Evolutionary conservation across 306 rosid genomes (phyloP).

Genomic region (Ziziphus jujuba): DNA sequence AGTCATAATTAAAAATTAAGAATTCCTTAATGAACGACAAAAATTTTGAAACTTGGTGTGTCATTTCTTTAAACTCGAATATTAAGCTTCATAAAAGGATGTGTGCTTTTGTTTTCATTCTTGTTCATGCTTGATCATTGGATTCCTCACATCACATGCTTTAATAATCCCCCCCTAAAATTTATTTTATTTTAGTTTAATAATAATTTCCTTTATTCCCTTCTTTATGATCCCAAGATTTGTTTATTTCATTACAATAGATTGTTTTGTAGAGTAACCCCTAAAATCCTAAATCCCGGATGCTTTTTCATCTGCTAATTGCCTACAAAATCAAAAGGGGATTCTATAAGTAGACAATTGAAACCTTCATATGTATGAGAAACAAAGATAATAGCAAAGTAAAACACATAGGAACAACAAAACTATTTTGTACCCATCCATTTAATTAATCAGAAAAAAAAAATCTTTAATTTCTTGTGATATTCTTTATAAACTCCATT

Average conservation of each 20-base stretch:
- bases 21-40: slow-evolving; percentile 29
- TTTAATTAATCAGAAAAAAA: background rate
- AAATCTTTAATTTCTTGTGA: slow-evolving; percentile 20
- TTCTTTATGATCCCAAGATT: slow-evolving; percentile 54
- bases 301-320: background rate
- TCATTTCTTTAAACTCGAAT: slow-evolving; percentile 36
- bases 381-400: slow-evolving; percentile 18
- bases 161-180: slow-evolving; percentile 28
- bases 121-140: slow-evolving; percentile 51
- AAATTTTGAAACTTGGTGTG: slow-evolving; percentile 43
- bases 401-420: slow-evolving; percentile 25
- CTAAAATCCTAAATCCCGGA: slow-evolving; percentile 27
- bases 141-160: slow-evolving; percentile 62
- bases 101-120: slow-evolving; percentile 41
- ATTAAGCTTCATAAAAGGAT: slow-evolving; percentile 36
- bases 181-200: background rate
- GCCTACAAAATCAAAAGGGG: slow-evolving; percentile 3
- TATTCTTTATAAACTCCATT: slow-evolving; percentile 42
- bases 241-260: slow-evolving; percentile 14
- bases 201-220: slow-evolving; percentile 25
- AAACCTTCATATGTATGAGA: slow-evolving; percentile 3
- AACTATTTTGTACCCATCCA: slow-evolving; percentile 5
- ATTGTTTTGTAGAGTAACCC: slow-evolving; percentile 12
- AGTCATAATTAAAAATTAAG: slow-evolving; percentile 7
- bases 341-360: background rate